Evolutionary conservation across 2,329 filamentous ascomycete genomes (phyloP).

Genomic region (Penicillium sp.): DNA sequence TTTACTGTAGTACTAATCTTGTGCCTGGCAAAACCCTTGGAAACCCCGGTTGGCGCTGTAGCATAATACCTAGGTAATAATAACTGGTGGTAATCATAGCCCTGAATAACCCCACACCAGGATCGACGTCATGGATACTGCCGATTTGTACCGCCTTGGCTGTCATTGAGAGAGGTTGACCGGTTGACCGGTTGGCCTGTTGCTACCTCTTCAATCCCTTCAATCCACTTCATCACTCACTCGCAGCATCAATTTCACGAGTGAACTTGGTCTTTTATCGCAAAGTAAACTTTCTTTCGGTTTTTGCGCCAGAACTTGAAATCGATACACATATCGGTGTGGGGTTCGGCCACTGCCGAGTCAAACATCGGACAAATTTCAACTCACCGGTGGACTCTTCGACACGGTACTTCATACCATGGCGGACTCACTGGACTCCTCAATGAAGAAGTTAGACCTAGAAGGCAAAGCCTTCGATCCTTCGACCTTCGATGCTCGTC

Average conservation of each 20-base stretch:
- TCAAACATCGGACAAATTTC: conserved; percentile 3
- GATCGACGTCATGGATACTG: conserved; percentile 28
- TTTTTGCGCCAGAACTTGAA: not conserved
- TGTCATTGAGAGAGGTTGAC: not conserved
- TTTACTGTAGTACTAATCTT: too few relatives aligned
- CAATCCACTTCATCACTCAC: not conserved
- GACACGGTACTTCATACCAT: conserved; percentile 12
- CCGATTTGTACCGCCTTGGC: conserved; percentile 22
- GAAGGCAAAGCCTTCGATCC: conserved; percentile 23
- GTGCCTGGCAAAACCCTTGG: too few relatives aligned
- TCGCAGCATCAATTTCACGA: not conserved
- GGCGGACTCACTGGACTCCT: conserved; percentile 28
- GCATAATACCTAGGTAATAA: too few relatives aligned
- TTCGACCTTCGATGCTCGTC: conserved; percentile 28
- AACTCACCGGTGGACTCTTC: too few relatives aligned
- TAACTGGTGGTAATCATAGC: too few relatives aligned
- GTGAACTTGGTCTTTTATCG: not conserved
- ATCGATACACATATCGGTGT: conserved; percentile 4
- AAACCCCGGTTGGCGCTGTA: too few relatives aligned
- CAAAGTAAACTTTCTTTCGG: not conserved
- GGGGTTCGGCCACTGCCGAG: conserved; percentile 14
- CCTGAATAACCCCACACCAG: not conserved
- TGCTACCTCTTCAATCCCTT: not conserved
- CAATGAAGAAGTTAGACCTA: conserved; percentile 30
- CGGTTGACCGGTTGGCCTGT: not conserved